Evolutionary conservation across 225 moss, liverwort and hornwort species (phyloP), one percentile per base, ranked within the genome.

Genomic region (Sphagnum tenellum): DNA sequence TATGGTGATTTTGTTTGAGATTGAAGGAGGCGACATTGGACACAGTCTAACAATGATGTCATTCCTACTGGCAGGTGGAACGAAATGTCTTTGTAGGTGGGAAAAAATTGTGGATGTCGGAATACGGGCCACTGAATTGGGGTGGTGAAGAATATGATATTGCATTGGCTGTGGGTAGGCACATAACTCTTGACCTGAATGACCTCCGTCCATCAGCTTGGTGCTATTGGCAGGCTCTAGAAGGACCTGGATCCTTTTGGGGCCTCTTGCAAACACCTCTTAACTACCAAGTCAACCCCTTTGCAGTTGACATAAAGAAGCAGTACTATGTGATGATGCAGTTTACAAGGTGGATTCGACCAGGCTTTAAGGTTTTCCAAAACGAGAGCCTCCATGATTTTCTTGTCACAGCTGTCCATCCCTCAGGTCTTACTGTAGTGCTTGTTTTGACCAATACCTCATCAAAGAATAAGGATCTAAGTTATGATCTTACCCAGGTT

Each of bases 31-130:
- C 29, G 29, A 29, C 29, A 29, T 29, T 29, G 29, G 29, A 29
- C 29, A 29, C 29, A 0, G 29, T 29, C 29, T 29, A 29, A 29
- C 29, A 29, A 29, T 29, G 29, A 29, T 29, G 29, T 47, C 12
- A 5, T 54, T 61, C 2, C 5, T 61, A 12, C 3, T 61, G 66
- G n/a, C 80, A 98, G 96, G 87, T 88, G 45, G 81, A 76, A 44
- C 57, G 74, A 29, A 76, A 79, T 46, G 78, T 87, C 9, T 58
- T 67, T 56, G 74, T 58, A 3, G 66, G 77, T 47, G 87, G 83
- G n/a, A 98, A 98, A 81, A 98, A 88, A 64, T 66, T 98, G 54
- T 98, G 98, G 98, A 93, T 98, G 92, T 98, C 93, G 5, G 98
- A 98, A 12, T 98, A 98, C 51, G 98, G 98, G 12, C 98, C 98